These are phyloP conservation scores for Dalbergia cultrata DNA, from an alignment of 306 rosid species.

Conservation along the genomic window DNA sequence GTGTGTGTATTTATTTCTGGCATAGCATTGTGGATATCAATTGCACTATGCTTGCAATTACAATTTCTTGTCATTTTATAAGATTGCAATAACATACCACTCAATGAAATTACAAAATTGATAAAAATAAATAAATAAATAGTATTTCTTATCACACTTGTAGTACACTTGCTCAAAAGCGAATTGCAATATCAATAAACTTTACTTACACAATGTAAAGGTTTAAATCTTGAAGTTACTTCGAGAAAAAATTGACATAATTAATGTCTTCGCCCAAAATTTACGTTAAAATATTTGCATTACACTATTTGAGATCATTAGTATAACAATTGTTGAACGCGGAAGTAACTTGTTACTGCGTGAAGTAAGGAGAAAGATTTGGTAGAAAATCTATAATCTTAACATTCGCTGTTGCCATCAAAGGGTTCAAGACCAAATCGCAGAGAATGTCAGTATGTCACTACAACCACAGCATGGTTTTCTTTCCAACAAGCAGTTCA, in stretches of 20 bases:
- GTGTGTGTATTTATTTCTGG: no score
- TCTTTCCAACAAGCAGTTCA: conserved; percentile 1
- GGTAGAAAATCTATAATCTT: neutral
- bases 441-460: neutral
- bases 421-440: neutral
- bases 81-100: no score
- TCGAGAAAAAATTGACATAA: no score
- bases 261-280: no score
- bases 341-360: neutral
- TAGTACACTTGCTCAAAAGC: neutral
- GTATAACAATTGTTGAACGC: neutral
- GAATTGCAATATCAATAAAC: neutral
- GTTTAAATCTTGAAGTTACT: neutral
- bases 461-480: neutral
- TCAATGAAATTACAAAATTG: no score
- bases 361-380: neutral
- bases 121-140: no score
- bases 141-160: neutral
- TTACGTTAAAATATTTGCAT: no score
- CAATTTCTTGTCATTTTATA: no score
- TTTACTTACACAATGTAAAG: no score
- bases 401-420: neutral
- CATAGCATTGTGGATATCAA: no score
- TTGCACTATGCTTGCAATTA: no score
- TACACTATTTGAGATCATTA: neutral